Conservation (phyloP, 768 basidiomycete genomes). For the Panaeolus papilionaceus region DNA sequence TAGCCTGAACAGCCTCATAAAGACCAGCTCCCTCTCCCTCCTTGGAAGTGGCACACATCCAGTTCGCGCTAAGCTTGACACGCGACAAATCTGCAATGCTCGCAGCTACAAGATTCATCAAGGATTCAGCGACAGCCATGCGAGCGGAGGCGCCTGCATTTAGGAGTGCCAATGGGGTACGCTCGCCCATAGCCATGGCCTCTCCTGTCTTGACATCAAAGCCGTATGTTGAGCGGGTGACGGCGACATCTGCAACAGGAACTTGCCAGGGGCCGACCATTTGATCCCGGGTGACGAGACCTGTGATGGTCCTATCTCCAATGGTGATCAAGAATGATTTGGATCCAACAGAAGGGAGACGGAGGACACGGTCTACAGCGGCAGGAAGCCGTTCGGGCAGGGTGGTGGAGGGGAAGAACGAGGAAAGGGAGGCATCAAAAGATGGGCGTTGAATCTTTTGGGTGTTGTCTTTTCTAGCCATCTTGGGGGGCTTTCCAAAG, state of each 20-base stretch:
- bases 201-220: constrained; percentile 87
- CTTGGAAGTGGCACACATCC: constrained; percentile 97
- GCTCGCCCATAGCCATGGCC: constrained; percentile 99
- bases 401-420: constrained; percentile 61
- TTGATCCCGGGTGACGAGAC: constrained; percentile 94
- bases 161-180: constrained; percentile 91
- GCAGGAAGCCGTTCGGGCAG: constrained; percentile 56
- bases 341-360: constrained; percentile 90
- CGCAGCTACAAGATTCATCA: constrained; percentile 91
- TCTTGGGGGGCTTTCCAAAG: constrained; percentile 95
- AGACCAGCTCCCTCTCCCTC: constrained; percentile 88
- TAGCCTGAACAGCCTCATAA: constrained; percentile 88
- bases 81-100: constrained; percentile 68
- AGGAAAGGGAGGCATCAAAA: constrained; percentile 77
- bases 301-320: constrained; percentile 93
- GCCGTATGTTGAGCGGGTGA: constrained; percentile 93
- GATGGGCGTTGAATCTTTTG: constrained; percentile 40
- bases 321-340: constrained; percentile 99
- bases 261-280: constrained; percentile 99
- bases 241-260: constrained; percentile 96
- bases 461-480: constrained; percentile 76
- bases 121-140: constrained; percentile 94
- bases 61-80: constrained; percentile 98
- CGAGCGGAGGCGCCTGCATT: constrained; percentile 90
- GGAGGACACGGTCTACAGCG: constrained; percentile 85